Base-by-base conservation (phyloP, 352 stramenopile genomes). In the Phytophthora chlamydospora region DNA sequence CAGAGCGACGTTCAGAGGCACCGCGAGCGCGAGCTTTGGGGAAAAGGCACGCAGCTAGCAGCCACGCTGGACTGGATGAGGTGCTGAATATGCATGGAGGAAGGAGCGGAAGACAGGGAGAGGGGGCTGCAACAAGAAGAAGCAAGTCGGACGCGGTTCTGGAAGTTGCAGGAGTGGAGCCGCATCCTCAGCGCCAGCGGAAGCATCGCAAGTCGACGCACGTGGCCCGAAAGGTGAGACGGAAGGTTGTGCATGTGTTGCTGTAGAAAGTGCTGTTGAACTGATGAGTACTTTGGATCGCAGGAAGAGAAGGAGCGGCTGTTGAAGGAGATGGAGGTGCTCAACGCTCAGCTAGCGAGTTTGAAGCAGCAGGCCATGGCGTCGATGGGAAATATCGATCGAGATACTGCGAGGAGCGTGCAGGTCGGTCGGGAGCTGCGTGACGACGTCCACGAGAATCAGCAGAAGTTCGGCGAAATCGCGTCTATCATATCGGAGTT, bases 261-360 rank as follows among this genome's bases (percentile, higher is more conserved):
- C 0, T 16, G 21, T 32, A 17, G n/a, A 14, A 14, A 13, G 24
- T 31, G 8, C 5, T 43, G 35, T 40, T 34, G 17, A 16, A 21
- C 16, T 7, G 13, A 32, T 51, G 16, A 17, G 5, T 33, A 40
- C 3, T 16, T 50, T 43, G 14, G 16, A 14, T 1, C 36, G 43
- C 39, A 73, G 66, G 68, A 78, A 51, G 68, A 80, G 34, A 78
- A 76, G 21, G 65, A 72, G 27, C 31, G 44, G 21, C 44, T 80
- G 24, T 13, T 69, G 14, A 51, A 62, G 33, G 65, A 80, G 17
- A 62, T 76, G 36, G 48, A 49, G 29, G 13, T 27, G 21, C 35
- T 80, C 7, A 63, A 73, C 19, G 42, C 35, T 3, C 52, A 78
- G n/a, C 48, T 80, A 41, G 24, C 17, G 16, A 50, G 58, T 6